These are phyloP conservation scores for Penicillium sp. DNA, from an alignment of 2,329 filamentous ascomycete species.

Conservation along the genomic window DNA sequence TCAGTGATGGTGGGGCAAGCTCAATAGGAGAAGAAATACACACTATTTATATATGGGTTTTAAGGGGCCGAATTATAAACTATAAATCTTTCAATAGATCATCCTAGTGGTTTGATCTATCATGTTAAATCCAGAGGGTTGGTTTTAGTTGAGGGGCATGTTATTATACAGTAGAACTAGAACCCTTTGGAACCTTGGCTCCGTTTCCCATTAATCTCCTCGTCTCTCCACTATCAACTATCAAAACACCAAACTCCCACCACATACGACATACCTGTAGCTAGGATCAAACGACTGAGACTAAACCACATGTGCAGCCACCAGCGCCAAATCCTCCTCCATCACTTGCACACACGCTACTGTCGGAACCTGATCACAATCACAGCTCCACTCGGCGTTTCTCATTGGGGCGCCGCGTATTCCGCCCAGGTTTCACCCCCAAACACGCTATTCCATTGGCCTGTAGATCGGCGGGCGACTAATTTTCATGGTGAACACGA, in stretches of 20 bases:
- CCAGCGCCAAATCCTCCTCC: constrained; percentile 22
- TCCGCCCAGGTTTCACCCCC: constrained; percentile 14
- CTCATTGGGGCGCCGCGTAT: constrained; percentile 13
- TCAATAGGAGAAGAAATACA: not conserved
- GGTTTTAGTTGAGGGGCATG: not conserved
- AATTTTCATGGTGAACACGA: not conserved
- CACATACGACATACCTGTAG: not conserved
- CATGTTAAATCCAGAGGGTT: not conserved
- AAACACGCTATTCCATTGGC: not conserved
- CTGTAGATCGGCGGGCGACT: not conserved
- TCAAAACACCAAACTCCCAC: not conserved
- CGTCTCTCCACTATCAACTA: not conserved
- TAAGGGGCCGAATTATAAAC: not conserved
- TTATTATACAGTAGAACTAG: not conserved
- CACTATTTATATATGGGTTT: not conserved
- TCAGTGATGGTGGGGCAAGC: constrained; percentile 15
- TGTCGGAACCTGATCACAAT: constrained; percentile 26
- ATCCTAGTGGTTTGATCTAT: not conserved
- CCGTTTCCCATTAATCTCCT: not conserved
- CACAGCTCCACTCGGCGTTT: constrained; percentile 13
- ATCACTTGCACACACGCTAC: constrained; percentile 16
- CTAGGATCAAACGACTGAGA: not conserved
- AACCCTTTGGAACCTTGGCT: constrained; percentile 9
- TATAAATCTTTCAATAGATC: not conserved
- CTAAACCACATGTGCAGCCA: not conserved